These are phyloP conservation scores for Aspergillus nidulans DNA, from an alignment of 495 filamentous ascomycete species.

Conservation along the genomic window DNA sequence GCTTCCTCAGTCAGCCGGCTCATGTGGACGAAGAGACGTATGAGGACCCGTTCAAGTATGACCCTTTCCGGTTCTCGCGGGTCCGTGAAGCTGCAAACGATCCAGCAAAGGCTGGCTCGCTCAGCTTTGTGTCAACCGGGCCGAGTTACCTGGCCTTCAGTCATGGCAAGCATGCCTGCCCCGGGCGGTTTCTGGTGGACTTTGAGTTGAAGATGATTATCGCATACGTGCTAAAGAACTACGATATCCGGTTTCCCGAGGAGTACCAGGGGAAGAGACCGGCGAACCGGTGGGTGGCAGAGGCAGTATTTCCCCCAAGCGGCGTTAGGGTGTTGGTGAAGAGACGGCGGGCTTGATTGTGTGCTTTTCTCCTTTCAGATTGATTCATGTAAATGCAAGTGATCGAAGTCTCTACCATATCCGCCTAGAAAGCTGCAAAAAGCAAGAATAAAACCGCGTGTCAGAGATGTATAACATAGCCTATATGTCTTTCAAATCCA, in stretches of 20 bases:
- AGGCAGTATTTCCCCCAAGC: conserved; percentile 23
- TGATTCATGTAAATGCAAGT: no score
- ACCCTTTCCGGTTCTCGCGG: conserved; percentile 33
- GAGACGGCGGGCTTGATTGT: not conserved
- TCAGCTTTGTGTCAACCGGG: conserved; percentile 18
- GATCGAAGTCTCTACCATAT: not conserved
- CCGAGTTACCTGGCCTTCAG: conserved; percentile 19
- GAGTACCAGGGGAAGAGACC: conserved; percentile 24
- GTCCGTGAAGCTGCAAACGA: conserved; percentile 8
- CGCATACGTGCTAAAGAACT: conserved; percentile 25
- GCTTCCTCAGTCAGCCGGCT: conserved; percentile 22
- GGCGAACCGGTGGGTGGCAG: conserved; percentile 25
- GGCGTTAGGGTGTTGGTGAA: conserved; percentile 26
- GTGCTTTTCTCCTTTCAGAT: no score
- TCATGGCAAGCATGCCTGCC: conserved; percentile 11
- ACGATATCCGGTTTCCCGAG: conserved; percentile 23
- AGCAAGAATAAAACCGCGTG: no score
- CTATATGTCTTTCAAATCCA: not conserved
- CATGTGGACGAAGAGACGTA: conserved; percentile 30
- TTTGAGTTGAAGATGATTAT: conserved; percentile 28
- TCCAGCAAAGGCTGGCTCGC: conserved; percentile 1
- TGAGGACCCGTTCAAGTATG: conserved; percentile 24
- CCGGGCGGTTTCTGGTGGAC: conserved; percentile 22
- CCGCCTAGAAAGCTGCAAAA: no score
- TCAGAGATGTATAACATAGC: no score